A percentile compares a stretch with the other conserved stretches of the same genome.
These are phyloP conservation scores for Fusarium newnesense DNA, from an alignment of 2,329 filamentous ascomycete species.

Conservation along the genomic window DNA sequence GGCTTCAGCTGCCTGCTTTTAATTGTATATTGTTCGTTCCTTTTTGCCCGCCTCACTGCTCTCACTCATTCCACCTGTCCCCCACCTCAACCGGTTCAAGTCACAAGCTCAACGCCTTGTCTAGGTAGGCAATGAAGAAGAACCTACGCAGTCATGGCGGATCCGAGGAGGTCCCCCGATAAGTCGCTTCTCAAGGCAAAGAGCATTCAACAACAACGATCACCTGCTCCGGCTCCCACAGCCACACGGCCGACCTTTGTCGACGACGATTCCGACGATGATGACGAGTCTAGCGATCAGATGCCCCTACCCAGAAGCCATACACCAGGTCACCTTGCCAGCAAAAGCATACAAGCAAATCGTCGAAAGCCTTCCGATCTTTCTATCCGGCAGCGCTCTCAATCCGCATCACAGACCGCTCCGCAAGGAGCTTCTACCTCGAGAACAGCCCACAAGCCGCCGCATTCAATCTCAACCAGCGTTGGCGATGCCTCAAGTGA, in stretches of 20 bases:
- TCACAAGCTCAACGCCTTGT: conserved; percentile 13
- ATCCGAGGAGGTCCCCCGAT: conserved; percentile 49
- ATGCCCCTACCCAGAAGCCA: conserved; percentile 64
- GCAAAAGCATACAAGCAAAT: conserved; percentile 63
- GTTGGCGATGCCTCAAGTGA: conserved; percentile 42
- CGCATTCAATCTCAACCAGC: conserved; percentile 37
- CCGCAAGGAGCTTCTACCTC: conserved; percentile 42
- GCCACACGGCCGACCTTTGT: conserved; percentile 48
- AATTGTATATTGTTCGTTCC: not conserved
- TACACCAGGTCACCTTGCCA: conserved; percentile 69
- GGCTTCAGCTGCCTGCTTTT: not conserved
- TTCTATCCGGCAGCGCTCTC: conserved; percentile 64
- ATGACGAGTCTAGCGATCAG: conserved; percentile 50
- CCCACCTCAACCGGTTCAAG: conserved; percentile 21
- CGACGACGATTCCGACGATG: conserved; percentile 50
- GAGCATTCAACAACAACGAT: conserved; percentile 58
- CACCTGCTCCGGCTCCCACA: conserved; percentile 36
- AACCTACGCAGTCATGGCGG: conserved; percentile 55
- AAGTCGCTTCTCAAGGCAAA: conserved; percentile 49
- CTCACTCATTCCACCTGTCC: conserved; percentile 1
- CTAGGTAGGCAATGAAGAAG: conserved; percentile 48
- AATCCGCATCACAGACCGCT: conserved; percentile 57
- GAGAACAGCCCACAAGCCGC: conserved; percentile 43
- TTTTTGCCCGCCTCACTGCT: not conserved
- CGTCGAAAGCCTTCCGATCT: conserved; percentile 63